Evolutionary conservation across 768 basidiomycete species (phyloP), one percentile per base, ranked within the genome.

Genomic region (Pleurotus ostreatus): DNA sequence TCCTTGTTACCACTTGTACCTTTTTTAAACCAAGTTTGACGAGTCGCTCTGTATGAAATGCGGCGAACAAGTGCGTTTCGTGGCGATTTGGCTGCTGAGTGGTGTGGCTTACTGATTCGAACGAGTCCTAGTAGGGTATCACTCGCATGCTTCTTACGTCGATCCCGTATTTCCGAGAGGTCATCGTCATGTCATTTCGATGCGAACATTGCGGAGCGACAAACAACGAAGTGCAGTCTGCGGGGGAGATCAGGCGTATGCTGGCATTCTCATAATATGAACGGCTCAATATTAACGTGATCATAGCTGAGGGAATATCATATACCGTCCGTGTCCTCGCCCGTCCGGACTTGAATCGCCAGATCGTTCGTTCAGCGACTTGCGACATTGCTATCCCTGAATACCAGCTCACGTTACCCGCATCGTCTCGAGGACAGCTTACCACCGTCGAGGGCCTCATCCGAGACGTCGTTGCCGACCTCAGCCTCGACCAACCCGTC

Each of bases 1-100:
- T 20, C 20, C 20, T 20, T 20, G 20, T 20, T 20, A 20, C 20
- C 20, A 20, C 20, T 20, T 20, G 20, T 20, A 20, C 20, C 20
- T 20, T 20, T 20, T 20, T 20, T 20, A 20, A 0, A 81, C 94
- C 9, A 82, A 95, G 62, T 87, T 92, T 70, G 80, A 98, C 58
- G 90, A 93, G 57, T 94, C 92, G 11, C 74, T 98, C 22, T 98
- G 97, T 73, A 96, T 98, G 92, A 82, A 81, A 68, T 99, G 97
- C 66, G 79, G 82, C 45, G 83, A 98, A 70, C 88, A 98, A 82
- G 96, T 91, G 61, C 68, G 82, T 67, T 43, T 39, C 13, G 26
- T 37, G 5, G 41, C 8, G 12, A 23, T 20, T 22, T 3, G 1
- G 34, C 20, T 49, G 26, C 13, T 37, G 3, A 37, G 34, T 30